These are phyloP conservation scores for Dryas alaskensis DNA, from an alignment of 306 rosid genomes.

Conservation along the genomic window DNA sequence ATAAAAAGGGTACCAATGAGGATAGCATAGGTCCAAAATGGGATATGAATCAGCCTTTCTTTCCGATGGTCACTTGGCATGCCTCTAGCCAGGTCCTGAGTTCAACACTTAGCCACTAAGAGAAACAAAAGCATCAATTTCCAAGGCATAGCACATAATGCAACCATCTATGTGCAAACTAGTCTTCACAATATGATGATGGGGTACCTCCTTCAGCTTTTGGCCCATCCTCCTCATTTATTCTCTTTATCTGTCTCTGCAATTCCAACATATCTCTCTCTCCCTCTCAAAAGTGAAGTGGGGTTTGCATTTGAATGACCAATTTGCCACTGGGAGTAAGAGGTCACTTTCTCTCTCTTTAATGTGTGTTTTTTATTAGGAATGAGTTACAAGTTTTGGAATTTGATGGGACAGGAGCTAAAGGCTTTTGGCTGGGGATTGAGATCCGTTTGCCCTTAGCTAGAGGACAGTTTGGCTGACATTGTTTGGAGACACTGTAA, in stretches of 20 bases:
- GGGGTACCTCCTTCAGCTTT: constrained; percentile 23
- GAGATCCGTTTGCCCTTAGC: neutral
- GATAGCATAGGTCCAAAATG: too few species aligned
- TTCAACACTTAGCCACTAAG: constrained; percentile 34
- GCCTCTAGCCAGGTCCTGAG: constrained; percentile 24
- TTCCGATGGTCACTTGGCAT: constrained; percentile 38
- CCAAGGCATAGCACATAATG: constrained; percentile 42
- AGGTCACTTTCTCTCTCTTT: constrained; percentile 12
- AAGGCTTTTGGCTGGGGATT: neutral
- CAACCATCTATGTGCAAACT: neutral
- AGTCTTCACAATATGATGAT: neutral
- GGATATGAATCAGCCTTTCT: constrained; percentile 14
- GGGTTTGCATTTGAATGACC: constrained; percentile 6
- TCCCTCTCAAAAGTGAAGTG: constrained; percentile 4
- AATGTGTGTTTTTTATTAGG: neutral
- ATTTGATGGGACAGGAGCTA: constrained; percentile 39
- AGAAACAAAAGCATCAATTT: constrained; percentile 55
- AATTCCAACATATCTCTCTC: constrained; percentile 48
- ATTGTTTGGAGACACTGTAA: constrained; percentile 17
- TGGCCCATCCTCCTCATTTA: constrained; percentile 34
- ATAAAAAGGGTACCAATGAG: too few species aligned
- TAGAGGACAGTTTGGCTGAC: constrained; percentile 34
- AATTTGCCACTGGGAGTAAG: constrained; percentile 22
- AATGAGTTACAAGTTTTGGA: neutral
- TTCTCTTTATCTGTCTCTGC: constrained; percentile 47